Percentiles rank a stretch among this genome's conserved stretches.
These are phyloP conservation scores for Pseudocercospora cruenta DNA, from an alignment of 2,329 filamentous ascomycete genomes.

Conservation along the genomic window DNA sequence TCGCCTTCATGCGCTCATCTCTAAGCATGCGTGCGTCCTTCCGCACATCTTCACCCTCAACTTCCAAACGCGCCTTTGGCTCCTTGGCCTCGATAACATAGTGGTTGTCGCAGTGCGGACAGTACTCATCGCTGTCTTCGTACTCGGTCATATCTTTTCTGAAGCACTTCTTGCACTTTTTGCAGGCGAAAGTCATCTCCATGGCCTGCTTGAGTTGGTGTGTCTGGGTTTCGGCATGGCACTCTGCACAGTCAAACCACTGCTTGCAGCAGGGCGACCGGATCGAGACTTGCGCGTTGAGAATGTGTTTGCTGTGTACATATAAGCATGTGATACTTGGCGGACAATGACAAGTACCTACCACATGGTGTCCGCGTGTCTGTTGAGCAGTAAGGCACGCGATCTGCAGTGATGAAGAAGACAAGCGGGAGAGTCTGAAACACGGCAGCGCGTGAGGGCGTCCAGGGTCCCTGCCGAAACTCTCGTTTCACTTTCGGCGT, in stretches of 20 bases:
- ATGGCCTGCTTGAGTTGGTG: constrained; percentile 73
- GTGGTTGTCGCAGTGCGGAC: constrained; percentile 98
- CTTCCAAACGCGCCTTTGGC: constrained; percentile 77
- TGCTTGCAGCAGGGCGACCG: constrained; percentile 94
- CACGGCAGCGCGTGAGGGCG: constrained; percentile 5
- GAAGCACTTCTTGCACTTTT: constrained; percentile 98
- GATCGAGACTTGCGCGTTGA: constrained; percentile 97
- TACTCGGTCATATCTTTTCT: constrained; percentile 90
- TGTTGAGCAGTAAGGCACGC: not conserved
- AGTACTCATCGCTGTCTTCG: constrained; percentile 97
- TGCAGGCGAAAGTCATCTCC: constrained; percentile 96
- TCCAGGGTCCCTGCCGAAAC: not conserved
- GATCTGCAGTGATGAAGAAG: constrained; percentile 1
- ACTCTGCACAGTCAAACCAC: constrained; percentile 99
- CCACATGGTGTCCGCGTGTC: constrained; percentile 35
- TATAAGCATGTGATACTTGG: constrained; percentile 5
- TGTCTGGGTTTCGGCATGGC: constrained; percentile 77
- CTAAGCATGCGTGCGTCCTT: constrained; percentile 87
- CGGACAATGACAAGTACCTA: constrained; percentile 11
- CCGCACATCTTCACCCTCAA: constrained; percentile 89
- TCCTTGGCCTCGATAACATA: constrained; percentile 88
- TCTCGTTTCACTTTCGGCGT: not conserved
- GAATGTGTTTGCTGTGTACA: constrained; percentile 82
- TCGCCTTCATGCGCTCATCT: constrained; percentile 73
- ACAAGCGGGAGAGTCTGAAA: constrained; percentile 6